Percentiles rank a stretch among this genome's conserved stretches.
Evolutionary conservation across 495 filamentous ascomycete species (phyloP).

Genomic region (Immersiella caudata): DNA sequence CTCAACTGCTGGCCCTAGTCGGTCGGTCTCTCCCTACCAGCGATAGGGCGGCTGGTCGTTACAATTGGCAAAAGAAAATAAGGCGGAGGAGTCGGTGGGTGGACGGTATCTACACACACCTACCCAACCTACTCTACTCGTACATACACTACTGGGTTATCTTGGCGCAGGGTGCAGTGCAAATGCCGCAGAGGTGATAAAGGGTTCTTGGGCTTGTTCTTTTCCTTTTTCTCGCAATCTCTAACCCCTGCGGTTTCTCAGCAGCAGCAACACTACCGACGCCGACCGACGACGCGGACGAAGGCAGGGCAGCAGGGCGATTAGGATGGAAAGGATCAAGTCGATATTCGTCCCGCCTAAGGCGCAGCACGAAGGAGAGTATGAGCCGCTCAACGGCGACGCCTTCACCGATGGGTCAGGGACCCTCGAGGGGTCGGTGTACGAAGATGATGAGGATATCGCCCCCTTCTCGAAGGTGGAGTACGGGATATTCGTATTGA

Average conservation of each 20-base stretch:
- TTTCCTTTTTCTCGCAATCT: background rate
- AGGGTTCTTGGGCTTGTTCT: background rate
- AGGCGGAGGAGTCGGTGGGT: background rate
- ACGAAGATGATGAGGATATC: slow-evolving; percentile 43
- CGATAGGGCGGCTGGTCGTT: slow-evolving; percentile 2
- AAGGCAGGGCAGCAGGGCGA: slow-evolving; percentile 4
- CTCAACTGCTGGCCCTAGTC: background rate
- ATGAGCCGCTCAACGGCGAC: slow-evolving; percentile 56
- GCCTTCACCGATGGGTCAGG: slow-evolving; percentile 36
- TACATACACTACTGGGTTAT: background rate
- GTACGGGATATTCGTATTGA: slow-evolving; percentile 82
- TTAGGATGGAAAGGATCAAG: slow-evolving; percentile 37
- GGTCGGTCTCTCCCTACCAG: background rate
- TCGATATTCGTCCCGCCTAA: slow-evolving; percentile 33
- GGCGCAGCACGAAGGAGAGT: slow-evolving; percentile 49
- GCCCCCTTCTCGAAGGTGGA: slow-evolving; percentile 73
- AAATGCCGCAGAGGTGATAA: slow-evolving; percentile 22
- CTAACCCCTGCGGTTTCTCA: background rate
- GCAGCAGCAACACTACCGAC: background rate
- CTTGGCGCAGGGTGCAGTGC: slow-evolving; percentile 11
- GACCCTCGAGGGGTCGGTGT: slow-evolving; percentile 35
- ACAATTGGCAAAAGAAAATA: background rate
- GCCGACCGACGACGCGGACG: background rate
- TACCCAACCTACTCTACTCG: background rate
- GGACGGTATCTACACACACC: slow-evolving; percentile 4